Conservation (phyloP, 306 rosid genomes). For the Vicia villosa region DNA sequence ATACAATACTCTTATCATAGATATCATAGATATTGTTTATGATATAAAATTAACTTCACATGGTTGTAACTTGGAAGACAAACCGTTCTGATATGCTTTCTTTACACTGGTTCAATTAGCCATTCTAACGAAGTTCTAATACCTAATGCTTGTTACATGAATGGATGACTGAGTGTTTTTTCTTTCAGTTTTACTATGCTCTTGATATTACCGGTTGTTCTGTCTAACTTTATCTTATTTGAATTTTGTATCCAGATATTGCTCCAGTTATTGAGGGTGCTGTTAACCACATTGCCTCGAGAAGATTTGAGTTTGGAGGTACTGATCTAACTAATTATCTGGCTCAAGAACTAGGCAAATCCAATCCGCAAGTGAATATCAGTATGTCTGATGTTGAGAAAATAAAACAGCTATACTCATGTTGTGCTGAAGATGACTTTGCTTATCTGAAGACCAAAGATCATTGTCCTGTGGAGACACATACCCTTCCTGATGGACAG, state of each 20-base stretch:
- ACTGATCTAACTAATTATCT: constrained; percentile 78
- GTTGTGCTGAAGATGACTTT: constrained; percentile 92
- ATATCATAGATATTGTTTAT: not conserved
- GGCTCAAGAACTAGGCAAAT: constrained; percentile 84
- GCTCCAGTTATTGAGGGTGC: constrained; percentile 99
- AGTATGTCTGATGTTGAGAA: constrained; percentile 80
- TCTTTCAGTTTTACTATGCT: constrained; percentile 8
- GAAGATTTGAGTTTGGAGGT: constrained; percentile 97
- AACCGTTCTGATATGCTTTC: not conserved
- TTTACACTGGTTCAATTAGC: constrained; percentile 8
- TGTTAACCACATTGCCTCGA: constrained; percentile 95
- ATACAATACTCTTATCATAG: not conserved
- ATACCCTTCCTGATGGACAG: constrained; percentile 98
- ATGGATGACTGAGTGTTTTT: constrained; percentile 19
- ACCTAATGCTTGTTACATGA: not conserved
- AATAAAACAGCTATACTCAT: constrained; percentile 80
- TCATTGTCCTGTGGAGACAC: constrained; percentile 73
- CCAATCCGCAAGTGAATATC: constrained; percentile 73
- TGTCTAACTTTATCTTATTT: constrained; percentile 31
- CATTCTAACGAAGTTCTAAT: constrained; percentile 13
- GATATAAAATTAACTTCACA: not conserved
- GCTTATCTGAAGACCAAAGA: constrained; percentile 69
- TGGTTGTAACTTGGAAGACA: constrained; percentile 31
- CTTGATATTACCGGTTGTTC: constrained; percentile 9
- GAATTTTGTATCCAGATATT: constrained; percentile 62